Conservation (phyloP, 2,329 filamentous ascomycete species). For the Corinectria fuckeliana region DNA sequence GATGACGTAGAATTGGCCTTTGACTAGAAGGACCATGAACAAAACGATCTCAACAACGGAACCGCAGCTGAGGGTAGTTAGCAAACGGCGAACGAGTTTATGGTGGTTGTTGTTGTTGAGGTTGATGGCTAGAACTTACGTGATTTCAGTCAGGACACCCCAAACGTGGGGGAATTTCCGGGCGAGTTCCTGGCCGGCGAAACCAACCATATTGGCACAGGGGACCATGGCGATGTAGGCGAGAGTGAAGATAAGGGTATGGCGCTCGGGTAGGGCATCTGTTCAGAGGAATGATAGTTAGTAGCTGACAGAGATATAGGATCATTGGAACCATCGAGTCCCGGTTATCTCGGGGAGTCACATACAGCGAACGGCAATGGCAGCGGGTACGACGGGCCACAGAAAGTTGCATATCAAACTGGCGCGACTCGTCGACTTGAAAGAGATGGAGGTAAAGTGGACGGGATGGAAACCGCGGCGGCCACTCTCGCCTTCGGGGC, state of each 20-base stretch:
- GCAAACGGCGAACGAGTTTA: too few relatives aligned
- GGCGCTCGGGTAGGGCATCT: conserved; percentile 46
- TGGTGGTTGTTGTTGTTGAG: neutral
- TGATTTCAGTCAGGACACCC: conserved; percentile 67
- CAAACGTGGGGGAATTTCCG: conserved; percentile 78
- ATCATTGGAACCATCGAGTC: neutral
- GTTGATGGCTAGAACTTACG: conserved; percentile 42
- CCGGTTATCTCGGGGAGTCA: neutral
- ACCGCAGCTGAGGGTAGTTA: conserved; percentile 55
- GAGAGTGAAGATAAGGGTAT: conserved; percentile 54
- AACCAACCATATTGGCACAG: conserved; percentile 58
- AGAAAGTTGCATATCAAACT: conserved; percentile 55
- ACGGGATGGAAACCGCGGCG: conserved; percentile 52
- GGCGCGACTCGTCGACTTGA: conserved; percentile 51
- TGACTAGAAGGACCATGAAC: conserved; percentile 75
- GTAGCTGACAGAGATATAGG: neutral
- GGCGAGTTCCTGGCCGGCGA: conserved; percentile 71
- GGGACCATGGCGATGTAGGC: conserved; percentile 60
- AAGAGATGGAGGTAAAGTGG: conserved; percentile 52
- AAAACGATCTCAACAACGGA: conserved; percentile 83
- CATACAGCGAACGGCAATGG: conserved; percentile 51
- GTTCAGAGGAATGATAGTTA: conserved; percentile 6
- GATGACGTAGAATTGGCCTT: conserved; percentile 70
- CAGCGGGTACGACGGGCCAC: conserved; percentile 58
- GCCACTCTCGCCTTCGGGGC: conserved; percentile 52